Evolutionary conservation across 75 land plant species (phyloP).

Genomic region (Sequoiadendron giganteum): DNA sequence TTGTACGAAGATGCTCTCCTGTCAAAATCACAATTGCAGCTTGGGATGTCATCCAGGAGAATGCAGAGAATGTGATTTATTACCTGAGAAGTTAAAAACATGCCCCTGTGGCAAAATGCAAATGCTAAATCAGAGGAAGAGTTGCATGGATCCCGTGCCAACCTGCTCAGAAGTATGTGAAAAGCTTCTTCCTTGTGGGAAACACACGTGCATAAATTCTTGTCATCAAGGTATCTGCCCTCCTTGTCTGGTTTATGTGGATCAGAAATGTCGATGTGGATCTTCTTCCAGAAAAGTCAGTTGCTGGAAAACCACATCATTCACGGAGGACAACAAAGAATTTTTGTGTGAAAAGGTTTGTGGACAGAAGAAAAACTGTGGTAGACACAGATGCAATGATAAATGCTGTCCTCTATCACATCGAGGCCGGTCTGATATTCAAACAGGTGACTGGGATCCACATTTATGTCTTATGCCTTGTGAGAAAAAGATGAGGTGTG

Average conservation of each 20-base stretch:
- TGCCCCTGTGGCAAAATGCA: slow-evolving; percentile 87
- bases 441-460: slow-evolving; percentile 53
- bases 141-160: slow-evolving; percentile 86
- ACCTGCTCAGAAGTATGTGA: slow-evolving; percentile 69
- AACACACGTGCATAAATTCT: slow-evolving; percentile 51
- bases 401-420: slow-evolving; percentile 74
- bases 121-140: slow-evolving; percentile 48
- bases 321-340: slow-evolving; percentile 15
- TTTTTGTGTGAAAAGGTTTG: slow-evolving; percentile 81
- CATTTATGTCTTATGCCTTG: slow-evolving; percentile 81
- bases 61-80: slow-evolving; percentile 79
- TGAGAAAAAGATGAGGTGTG: slow-evolving; percentile 91
- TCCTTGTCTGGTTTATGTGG: slow-evolving; percentile 60
- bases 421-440: slow-evolving; percentile 5
- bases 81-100: slow-evolving; percentile 66
- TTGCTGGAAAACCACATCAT: slow-evolving; percentile 45
- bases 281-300: slow-evolving; percentile 68
- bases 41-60: slow-evolving; percentile 88
- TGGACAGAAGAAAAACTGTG: slow-evolving; percentile 91
- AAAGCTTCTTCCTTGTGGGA: slow-evolving; percentile 66
- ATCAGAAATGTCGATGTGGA: slow-evolving; percentile 87
- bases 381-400: slow-evolving; percentile 90
- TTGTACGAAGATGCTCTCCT: slow-evolving; percentile 63
- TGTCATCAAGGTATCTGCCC: slow-evolving; percentile 83
- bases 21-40: slow-evolving; percentile 76